phyloP scores from a whole-genome alignment of 75 land plant genomes.

The Pinus taeda region DNA sequence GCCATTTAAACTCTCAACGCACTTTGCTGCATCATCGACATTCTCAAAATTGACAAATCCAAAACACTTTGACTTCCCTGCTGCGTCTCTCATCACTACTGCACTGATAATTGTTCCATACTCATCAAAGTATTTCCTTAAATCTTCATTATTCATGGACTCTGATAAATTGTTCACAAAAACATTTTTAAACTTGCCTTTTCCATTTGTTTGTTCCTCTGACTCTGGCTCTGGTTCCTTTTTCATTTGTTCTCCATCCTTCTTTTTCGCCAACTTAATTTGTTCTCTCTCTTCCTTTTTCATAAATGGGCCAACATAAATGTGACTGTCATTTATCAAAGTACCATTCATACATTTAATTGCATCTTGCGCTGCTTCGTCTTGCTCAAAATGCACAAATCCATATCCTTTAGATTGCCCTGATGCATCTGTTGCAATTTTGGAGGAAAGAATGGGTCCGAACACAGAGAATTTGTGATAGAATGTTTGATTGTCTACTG shows the following conservation, averaged over 20 bases:
- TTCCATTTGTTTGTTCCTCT: slow-evolving; percentile 6
- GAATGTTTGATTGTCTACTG: slow-evolving; percentile 74
- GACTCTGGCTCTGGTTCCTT: no score
- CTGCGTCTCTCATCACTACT: slow-evolving; percentile 82
- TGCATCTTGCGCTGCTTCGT: slow-evolving; percentile 69
- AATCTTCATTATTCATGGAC: slow-evolving; percentile 50
- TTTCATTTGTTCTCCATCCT: no score
- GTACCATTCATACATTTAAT: slow-evolving; percentile 75
- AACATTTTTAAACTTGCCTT: slow-evolving; percentile 61
- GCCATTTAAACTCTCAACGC: slow-evolving; percentile 77
- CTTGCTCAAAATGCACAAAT: slow-evolving; percentile 79
- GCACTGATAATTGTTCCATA: slow-evolving; percentile 71
- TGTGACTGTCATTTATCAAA: slow-evolving; percentile 70
- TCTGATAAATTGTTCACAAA: slow-evolving; percentile 72
- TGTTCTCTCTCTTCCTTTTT: slow-evolving; percentile 67
- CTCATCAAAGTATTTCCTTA: no score
- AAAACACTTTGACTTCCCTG: slow-evolving; percentile 82
- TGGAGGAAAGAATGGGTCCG: slow-evolving; percentile 84
- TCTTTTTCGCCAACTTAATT: background rate
- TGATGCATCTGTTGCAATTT: slow-evolving; percentile 62
- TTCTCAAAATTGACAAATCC: slow-evolving; percentile 93
- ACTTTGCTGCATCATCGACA: slow-evolving; percentile 79
- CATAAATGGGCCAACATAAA: slow-evolving; percentile 76
- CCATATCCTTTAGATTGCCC: slow-evolving; percentile 85
- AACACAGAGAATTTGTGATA: slow-evolving; percentile 72